Percentiles rank a stretch among this genome's conserved stretches.
Conservation (phyloP, 495 filamentous ascomycete species). For the Tuber microsphaerosporum region DNA sequence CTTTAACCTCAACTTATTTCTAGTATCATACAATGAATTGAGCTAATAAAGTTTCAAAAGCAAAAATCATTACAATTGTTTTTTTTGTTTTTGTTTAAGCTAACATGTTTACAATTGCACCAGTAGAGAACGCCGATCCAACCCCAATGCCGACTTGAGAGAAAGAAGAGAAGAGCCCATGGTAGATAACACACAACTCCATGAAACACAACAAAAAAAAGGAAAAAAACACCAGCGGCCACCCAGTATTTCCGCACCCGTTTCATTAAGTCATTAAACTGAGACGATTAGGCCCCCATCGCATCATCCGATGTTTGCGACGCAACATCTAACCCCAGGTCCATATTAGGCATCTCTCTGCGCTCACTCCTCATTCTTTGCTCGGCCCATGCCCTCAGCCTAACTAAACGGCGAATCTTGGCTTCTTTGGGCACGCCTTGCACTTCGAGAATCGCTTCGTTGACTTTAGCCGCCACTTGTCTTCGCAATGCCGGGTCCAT, state of each 20-base stretch:
- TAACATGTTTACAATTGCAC: conserved; percentile 5
- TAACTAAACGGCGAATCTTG: conserved; percentile 68
- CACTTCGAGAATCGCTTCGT: conserved; percentile 71
- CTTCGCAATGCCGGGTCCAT: conserved; percentile 74
- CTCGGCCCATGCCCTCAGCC: conserved; percentile 80
- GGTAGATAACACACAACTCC: conserved; percentile 16
- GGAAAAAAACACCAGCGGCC: background rate
- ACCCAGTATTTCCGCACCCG: conserved; percentile 1
- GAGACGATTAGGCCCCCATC: conserved; percentile 25
- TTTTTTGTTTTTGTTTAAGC: background rate
- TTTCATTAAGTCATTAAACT: conserved; percentile 29
- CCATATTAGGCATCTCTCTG: conserved; percentile 64
- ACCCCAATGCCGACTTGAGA: conserved; percentile 26
- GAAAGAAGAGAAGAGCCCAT: conserved; percentile 15
- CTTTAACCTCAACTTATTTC: background rate
- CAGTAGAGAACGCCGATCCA: conserved; percentile 23
- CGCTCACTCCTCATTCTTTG: conserved; percentile 63
- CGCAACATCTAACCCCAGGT: conserved; percentile 57
- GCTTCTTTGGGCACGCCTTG: conserved; percentile 69
- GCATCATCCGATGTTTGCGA: conserved; percentile 25
- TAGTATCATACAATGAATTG: background rate
- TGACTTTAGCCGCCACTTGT: conserved; percentile 73
- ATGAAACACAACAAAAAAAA: conserved; percentile 1
- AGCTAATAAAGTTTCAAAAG: background rate
- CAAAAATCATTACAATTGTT: background rate